A percentile compares a stretch with the other conserved stretches of the same genome.
phyloP scores from a whole-genome alignment of 495 filamentous ascomycete species.

The Evernia prunastri region DNA sequence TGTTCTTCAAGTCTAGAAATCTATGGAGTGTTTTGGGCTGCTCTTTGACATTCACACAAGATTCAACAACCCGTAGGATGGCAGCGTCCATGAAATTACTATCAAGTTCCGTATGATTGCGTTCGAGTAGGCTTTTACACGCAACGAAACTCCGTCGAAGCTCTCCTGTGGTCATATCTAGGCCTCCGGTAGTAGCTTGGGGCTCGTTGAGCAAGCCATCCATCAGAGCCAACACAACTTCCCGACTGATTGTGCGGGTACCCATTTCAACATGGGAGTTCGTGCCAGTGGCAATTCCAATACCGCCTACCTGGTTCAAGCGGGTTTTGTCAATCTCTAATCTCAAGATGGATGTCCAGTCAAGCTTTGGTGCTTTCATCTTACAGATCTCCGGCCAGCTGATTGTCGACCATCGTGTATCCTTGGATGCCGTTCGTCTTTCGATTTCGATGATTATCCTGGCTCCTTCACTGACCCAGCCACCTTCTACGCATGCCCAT shows the following conservation, averaged over 20 bases:
- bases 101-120: slow-evolving; percentile 28
- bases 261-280: slow-evolving; percentile 40
- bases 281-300: slow-evolving; percentile 20
- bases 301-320: slow-evolving; percentile 19
- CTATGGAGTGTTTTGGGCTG: slow-evolving; percentile 38
- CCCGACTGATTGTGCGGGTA: slow-evolving; percentile 48
- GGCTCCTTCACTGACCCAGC: slow-evolving; percentile 48
- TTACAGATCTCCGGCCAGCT: slow-evolving; percentile 23
- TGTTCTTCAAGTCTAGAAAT: slow-evolving; percentile 21
- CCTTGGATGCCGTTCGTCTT: slow-evolving; percentile 33
- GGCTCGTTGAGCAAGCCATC: slow-evolving; percentile 44
- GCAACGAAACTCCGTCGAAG: slow-evolving; percentile 26
- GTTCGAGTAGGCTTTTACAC: slow-evolving; percentile 34
- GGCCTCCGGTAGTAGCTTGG: slow-evolving; percentile 5
- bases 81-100: slow-evolving; percentile 42
- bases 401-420: slow-evolving; percentile 25
- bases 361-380: slow-evolving; percentile 21
- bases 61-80: slow-evolving; percentile 48
- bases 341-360: slow-evolving; percentile 22
- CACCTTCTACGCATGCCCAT: slow-evolving; percentile 61
- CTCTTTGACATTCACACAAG: slow-evolving; percentile 33
- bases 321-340: slow-evolving; percentile 22
- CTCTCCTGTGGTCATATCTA: background rate
- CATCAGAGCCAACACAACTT: slow-evolving; percentile 49
- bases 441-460: slow-evolving; percentile 42